Percentiles rank a stretch among this genome's conserved stretches.
Conservation (phyloP, 176 grass and related monocot genomes). For the Hordeum vulgare region DNA sequence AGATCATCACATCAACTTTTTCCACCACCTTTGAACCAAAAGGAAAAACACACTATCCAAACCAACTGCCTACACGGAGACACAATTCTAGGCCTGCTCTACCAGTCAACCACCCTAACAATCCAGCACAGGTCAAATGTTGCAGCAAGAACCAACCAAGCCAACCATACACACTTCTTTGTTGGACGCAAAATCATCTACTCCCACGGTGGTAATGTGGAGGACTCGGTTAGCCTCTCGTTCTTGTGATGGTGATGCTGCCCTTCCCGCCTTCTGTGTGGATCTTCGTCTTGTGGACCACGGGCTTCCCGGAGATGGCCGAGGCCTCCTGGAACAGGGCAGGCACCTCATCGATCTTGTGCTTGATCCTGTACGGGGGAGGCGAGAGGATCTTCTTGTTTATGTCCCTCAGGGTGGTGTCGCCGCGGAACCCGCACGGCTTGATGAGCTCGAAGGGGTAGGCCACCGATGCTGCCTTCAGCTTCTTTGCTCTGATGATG, state of each 20-base stretch:
- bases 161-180: background rate
- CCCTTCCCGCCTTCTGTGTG: slow-evolving; percentile 78
- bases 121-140: slow-evolving; percentile 3
- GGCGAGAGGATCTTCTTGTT: slow-evolving; percentile 70
- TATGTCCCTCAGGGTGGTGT: slow-evolving; percentile 69
- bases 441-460: slow-evolving; percentile 92
- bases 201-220: background rate
- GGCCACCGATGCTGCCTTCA: slow-evolving; percentile 36
- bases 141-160: background rate
- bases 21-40: background rate
- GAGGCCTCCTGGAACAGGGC: slow-evolving; percentile 37
- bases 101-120: background rate
- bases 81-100: background rate
- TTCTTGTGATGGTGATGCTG: slow-evolving; percentile 88
- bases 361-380: slow-evolving; percentile 52
- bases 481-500: slow-evolving; percentile 46
- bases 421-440: slow-evolving; percentile 51
- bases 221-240: slow-evolving; percentile 31
- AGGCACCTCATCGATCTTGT: slow-evolving; percentile 42
- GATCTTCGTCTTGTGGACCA: slow-evolving; percentile 81
- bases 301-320: slow-evolving; percentile 78
- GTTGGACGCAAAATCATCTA: background rate
- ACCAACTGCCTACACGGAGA: background rate
- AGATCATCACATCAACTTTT: background rate
- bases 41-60: background rate